Conservation (phyloP, 1,139 yeast species). For the Geotrichum carabidarum region DNA sequence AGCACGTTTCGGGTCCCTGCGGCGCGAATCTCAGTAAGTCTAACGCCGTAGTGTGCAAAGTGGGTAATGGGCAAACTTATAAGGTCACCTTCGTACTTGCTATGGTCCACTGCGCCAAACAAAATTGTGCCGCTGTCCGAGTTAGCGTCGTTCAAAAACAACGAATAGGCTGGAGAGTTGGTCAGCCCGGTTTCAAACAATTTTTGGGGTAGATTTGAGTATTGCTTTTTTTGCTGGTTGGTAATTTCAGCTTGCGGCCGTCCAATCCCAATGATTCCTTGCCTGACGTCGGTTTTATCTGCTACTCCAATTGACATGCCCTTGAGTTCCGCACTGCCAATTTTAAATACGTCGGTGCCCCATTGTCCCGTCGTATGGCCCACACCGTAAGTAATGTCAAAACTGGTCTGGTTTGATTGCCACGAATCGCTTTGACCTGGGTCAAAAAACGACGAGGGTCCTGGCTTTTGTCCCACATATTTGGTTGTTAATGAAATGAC, state of each 20-base stretch:
- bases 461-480: constrained; percentile 22
- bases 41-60: constrained; percentile 49
- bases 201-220: constrained; percentile 41
- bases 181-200: constrained; percentile 42
- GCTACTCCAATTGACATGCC: constrained; percentile 49
- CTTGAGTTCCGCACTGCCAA: constrained; percentile 42
- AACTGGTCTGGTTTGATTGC: constrained; percentile 43
- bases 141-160: constrained; percentile 30
- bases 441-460: constrained; percentile 41
- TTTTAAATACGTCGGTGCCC: constrained; percentile 46
- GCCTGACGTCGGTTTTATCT: constrained; percentile 40
- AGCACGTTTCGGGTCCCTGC: constrained; percentile 37
- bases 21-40: constrained; percentile 39
- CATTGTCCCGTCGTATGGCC: constrained; percentile 56
- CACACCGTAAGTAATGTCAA: constrained; percentile 56
- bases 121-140: constrained; percentile 40
- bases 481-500: constrained; percentile 31
- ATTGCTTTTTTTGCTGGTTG: constrained; percentile 25
- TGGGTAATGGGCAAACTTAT: constrained; percentile 28
- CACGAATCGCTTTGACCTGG: constrained; percentile 45
- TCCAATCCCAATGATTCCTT: constrained; percentile 55
- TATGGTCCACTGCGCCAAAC: constrained; percentile 51
- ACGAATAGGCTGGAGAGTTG: constrained; percentile 42
- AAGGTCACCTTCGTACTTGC: constrained; percentile 43
- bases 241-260: constrained; percentile 40